Conservation (phyloP, 2,329 filamentous ascomycete species). For the Diplodia scrobiculata region DNA sequence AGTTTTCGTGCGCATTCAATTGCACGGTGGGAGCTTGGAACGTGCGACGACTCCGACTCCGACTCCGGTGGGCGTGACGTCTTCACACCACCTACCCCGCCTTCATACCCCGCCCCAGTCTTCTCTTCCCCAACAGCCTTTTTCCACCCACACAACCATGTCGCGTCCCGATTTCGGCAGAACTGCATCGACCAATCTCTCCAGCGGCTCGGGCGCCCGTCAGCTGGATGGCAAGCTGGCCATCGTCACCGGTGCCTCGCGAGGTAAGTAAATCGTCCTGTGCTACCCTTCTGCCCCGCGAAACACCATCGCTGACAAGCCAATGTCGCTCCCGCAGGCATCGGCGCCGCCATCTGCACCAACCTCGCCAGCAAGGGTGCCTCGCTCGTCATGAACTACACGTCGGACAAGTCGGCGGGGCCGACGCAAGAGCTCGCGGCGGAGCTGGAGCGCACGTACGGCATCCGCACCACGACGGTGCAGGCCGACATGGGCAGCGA, state of each 20-base stretch:
- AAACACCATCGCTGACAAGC: constrained; percentile 9
- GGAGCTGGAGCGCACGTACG: constrained; percentile 59
- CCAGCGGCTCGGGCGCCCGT: constrained; percentile 38
- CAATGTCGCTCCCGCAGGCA: constrained; percentile 58
- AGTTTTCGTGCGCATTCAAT: background rate
- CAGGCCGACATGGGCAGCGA: constrained; percentile 71
- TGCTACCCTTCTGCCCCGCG: background rate
- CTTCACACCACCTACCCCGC: background rate
- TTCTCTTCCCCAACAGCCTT: background rate
- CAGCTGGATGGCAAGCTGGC: constrained; percentile 70
- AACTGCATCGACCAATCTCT: constrained; percentile 47
- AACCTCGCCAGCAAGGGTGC: constrained; percentile 74
- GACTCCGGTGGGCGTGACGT: constrained; percentile 13
- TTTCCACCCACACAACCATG: constrained; percentile 35
- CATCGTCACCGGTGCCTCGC: constrained; percentile 76
- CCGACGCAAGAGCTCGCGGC: constrained; percentile 58
- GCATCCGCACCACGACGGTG: constrained; percentile 62
- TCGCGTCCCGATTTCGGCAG: constrained; percentile 43
- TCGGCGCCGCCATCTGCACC: constrained; percentile 67
- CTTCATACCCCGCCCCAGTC: background rate
- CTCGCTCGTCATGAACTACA: constrained; percentile 71
- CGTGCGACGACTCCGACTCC: background rate
- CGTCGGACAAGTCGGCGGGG: constrained; percentile 61
- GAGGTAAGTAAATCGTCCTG: constrained; percentile 57
- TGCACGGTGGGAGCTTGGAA: background rate